Evolutionary conservation across 768 basidiomycete genomes (phyloP), one percentile per base, ranked within the genome.

Genomic region (Hygrophorus russula): DNA sequence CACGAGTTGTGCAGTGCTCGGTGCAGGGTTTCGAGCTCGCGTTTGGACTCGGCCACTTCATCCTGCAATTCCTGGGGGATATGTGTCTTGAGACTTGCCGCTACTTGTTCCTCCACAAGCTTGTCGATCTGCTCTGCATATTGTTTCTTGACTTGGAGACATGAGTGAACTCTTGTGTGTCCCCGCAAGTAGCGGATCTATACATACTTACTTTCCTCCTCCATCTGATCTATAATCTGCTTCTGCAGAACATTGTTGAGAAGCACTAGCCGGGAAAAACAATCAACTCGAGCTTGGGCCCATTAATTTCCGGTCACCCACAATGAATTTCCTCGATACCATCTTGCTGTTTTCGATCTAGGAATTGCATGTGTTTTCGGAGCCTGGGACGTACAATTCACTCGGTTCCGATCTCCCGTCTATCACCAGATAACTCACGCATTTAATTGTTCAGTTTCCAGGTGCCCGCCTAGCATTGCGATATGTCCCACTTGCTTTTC

Each of bases 1-100:
- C 49, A 79, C 78, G 74, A 74, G 51, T 80, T 79, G 50, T 76
- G 70, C 8, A 80, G 59, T 8, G 65, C 57, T 14, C 65, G 57
- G 41, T 69, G 65, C 17, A 73, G 61, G 43, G 67, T 59, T 17
- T 71, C 67, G 7, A 80, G 61, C 49, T 74, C 63, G 5, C 46
- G 52, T 48, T 67, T 67, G 45, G 70, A 67, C n/a, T 56, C 49
- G 5, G 56, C 59, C 1, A 80, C 57, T 46, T 76, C 68, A 5
- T 68, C 59, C 46, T 73, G 73, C n/a, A 74, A 57, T 5, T 67
- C 58, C 34, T 65, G 53, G 2, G 76, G 69, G 4, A 78, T 68
- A 45, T 73, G 62, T 1, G 48, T 49, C 33, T 67, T 64, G 43
- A 82, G 59, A 46, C 69, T 68, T 41, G 59, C 54, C 0, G 66